Evolutionary conservation across 441 rosid genomes (phyloP).

Genomic region (Jatropha podagrica): DNA sequence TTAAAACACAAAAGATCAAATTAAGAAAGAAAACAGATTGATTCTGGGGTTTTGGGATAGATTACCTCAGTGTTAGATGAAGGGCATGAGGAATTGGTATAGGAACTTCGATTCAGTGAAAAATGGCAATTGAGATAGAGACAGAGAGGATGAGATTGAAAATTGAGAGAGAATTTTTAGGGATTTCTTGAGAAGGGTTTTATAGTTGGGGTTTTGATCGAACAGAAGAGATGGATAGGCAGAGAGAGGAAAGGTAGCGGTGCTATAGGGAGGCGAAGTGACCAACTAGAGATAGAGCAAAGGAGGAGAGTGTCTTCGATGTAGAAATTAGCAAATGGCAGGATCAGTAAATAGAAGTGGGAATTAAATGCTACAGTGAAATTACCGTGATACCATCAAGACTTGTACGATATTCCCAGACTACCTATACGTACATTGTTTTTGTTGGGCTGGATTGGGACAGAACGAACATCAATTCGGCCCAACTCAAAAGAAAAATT

Average conservation of each 20-base stretch:
- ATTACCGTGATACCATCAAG: not conserved
- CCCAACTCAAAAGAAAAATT: too few relatives aligned
- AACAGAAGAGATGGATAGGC: not conserved
- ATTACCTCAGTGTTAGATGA: slow-evolving; percentile 5
- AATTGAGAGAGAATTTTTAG: not conserved
- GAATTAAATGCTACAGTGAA: not conserved
- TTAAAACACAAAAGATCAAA: not conserved
- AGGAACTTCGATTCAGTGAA: not conserved
- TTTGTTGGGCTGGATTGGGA: too few relatives aligned
- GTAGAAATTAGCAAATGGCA: not conserved
- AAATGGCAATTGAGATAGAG: not conserved
- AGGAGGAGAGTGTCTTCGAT: not conserved
- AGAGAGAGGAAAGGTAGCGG: not conserved
- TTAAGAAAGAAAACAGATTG: not conserved
- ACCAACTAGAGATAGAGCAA: not conserved
- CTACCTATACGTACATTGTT: too few relatives aligned
- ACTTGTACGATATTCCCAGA: too few relatives aligned
- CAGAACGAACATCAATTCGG: too few relatives aligned
- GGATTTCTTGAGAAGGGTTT: not conserved
- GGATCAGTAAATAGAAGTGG: not conserved
- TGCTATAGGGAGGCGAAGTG: not conserved
- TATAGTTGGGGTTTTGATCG: not conserved
- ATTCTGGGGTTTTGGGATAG: slow-evolving; percentile 8
- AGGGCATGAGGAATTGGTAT: not conserved
- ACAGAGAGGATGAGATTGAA: not conserved